These are phyloP conservation scores for Cladosporium sp. DNA, from an alignment of 2,329 filamentous ascomycete genomes.

Conservation along the genomic window DNA sequence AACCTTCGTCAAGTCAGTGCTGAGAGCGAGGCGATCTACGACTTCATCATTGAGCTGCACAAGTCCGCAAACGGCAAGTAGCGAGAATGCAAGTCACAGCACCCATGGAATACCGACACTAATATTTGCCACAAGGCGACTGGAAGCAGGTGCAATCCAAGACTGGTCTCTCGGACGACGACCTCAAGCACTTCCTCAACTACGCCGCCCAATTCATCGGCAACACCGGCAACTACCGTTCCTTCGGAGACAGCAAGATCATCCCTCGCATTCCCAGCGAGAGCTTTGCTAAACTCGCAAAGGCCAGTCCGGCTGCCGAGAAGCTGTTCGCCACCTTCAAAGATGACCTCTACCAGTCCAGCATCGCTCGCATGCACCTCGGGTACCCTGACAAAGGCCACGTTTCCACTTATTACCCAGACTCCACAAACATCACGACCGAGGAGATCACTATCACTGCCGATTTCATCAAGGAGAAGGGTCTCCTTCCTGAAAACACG, in stretches of 20 bases:
- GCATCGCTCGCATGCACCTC: conserved; percentile 47
- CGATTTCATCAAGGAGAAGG: conserved; percentile 49
- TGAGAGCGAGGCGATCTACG: conserved; percentile 55
- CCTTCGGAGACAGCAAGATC: conserved; percentile 53
- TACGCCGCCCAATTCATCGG: conserved; percentile 53
- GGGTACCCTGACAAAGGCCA: conserved; percentile 52
- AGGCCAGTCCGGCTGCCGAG: conserved; percentile 40
- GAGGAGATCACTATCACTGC: conserved; percentile 49
- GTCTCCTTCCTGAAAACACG: conserved; percentile 52
- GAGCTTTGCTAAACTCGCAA: conserved; percentile 47
- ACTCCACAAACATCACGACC: conserved; percentile 49
- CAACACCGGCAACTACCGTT: conserved; percentile 57
- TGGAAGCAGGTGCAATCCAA: conserved; percentile 48
- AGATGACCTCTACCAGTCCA: conserved; percentile 47
- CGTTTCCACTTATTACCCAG: conserved; percentile 52
- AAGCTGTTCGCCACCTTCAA: conserved; percentile 47
- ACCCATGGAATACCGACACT: conserved; percentile 1
- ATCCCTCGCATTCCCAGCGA: conserved; percentile 48
- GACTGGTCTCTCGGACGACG: conserved; percentile 43
- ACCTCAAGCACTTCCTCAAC: conserved; percentile 42
- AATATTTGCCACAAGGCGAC: conserved; percentile 40
- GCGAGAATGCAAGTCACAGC: neutral
- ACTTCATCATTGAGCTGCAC: conserved; percentile 55
- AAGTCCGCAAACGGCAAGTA: conserved; percentile 40
- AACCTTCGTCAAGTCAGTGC: conserved; percentile 55